Evolutionary conservation across 2,329 filamentous ascomycete species (phyloP).

Genomic region (Exophiala xenobiotica): DNA sequence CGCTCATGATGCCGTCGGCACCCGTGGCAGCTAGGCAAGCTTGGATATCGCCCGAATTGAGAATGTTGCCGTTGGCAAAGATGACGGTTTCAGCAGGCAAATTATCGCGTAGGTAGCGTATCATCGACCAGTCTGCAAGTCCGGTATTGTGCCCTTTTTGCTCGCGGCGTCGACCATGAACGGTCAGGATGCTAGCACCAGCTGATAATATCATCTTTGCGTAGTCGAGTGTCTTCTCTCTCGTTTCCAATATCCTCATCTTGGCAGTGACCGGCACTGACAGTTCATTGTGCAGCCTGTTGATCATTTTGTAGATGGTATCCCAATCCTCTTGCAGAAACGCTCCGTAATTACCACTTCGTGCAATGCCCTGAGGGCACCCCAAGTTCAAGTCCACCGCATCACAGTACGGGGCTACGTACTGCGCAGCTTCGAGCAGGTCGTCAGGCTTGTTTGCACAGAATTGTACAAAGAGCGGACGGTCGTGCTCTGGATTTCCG

Average conservation of each 20-base stretch:
- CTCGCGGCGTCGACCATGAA: conserved; percentile 83
- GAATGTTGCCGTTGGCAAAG: conserved; percentile 93
- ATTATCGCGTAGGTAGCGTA: conserved; percentile 77
- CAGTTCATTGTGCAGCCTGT: conserved; percentile 74
- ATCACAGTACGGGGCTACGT: conserved; percentile 84
- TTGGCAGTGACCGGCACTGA: conserved; percentile 89
- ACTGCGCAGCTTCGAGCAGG: conserved; percentile 64
- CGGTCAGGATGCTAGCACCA: conserved; percentile 88
- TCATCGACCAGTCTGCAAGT: conserved; percentile 84
- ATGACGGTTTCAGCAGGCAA: conserved; percentile 85
- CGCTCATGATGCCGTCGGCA: conserved; percentile 91
- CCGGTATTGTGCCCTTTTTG: conserved; percentile 97
- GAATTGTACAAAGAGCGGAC: conserved; percentile 93
- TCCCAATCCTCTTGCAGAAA: conserved; percentile 93
- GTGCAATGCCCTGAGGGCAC: conserved; percentile 93
- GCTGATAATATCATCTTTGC: conserved; percentile 82
- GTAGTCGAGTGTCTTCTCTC: conserved; percentile 83
- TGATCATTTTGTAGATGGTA: conserved; percentile 78
- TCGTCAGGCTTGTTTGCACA: conserved; percentile 60
- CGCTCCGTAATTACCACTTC: conserved; percentile 85
- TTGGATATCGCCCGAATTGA: conserved; percentile 75
- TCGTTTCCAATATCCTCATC: conserved; percentile 84
- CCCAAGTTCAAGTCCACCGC: conserved; percentile 89
- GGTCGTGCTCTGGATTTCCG: conserved; percentile 79
- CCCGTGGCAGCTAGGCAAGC: conserved; percentile 78